Evolutionary conservation across 2,329 filamentous ascomycete species (phyloP), one percentile per base, ranked within the genome.

Genomic region (Trichoderma sp.): DNA sequence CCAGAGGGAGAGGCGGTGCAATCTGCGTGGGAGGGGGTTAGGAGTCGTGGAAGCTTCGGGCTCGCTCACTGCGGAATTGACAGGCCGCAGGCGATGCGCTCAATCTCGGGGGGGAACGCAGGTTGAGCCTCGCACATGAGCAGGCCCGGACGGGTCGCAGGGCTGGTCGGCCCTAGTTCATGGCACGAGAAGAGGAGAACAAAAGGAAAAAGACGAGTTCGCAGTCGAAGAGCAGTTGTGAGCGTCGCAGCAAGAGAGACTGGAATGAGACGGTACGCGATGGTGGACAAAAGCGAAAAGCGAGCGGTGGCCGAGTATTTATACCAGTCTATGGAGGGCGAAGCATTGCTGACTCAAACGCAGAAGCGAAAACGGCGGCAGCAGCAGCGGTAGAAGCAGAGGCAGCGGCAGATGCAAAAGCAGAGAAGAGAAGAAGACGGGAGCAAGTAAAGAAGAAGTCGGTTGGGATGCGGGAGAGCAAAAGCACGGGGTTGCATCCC

Each of bases 101-200:
- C 17, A 39, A 60, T 25, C 42, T 56, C 13, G 19, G 27, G 19
- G 27, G 48, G 34, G 54, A 66, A 65, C 48, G 67, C 57, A 32
- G 71, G 66, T 70, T 67, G 67, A 72, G 68, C 68, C 72, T 74
- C 71, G 73, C 74, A 73, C 75, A 73, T 74, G 74, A 76, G 75
- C 76, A 75, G 73, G 76, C 73, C 75, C 76, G 70, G 72, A 73
- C 72, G 74, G 78, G 75, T 78, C 77, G 74, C 76, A 77, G 74
- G 42, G 72, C 72, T 72, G 68, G 70, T 69, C 70, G 70, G 69
- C 69, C 71, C 73, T 74, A 77, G 73, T 78, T 78, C 76, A 79
- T 78, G 68, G 75, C 74, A 77, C 74, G 76, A 69, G 25, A 52
- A 48, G 65, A 69, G 64, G 70, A 63, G 70, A 70, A 64, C 15